A percentile compares a stretch with the other conserved stretches of the same genome.
Conservation (phyloP, 768 basidiomycete genomes). For the Postia placenta region DNA sequence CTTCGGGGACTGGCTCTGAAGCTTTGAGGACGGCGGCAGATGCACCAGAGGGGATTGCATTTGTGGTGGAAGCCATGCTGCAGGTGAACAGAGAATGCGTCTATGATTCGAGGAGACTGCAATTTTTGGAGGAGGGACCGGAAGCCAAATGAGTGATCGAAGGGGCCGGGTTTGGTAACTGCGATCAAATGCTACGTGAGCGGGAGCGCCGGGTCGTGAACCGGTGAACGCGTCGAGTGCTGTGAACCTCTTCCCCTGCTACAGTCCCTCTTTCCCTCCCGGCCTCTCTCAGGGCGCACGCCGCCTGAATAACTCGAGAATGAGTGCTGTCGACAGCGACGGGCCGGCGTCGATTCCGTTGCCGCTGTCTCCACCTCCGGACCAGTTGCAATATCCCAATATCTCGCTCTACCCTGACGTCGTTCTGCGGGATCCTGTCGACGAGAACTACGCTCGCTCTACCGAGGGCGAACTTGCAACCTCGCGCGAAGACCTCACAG, state of each 20-base stretch:
- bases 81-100: background rate
- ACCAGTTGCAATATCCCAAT: constrained; percentile 12
- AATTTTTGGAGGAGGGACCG: too few relatives aligned
- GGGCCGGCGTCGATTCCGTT: constrained; percentile 19
- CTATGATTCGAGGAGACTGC: too few relatives aligned
- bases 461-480: constrained; percentile 4
- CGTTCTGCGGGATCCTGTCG: constrained; percentile 10
- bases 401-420: constrained; percentile 7
- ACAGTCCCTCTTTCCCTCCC: too few relatives aligned
- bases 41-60: constrained; percentile 45
- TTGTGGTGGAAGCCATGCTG: constrained; percentile 13
- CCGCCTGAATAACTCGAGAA: constrained; percentile 3
- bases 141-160: too few relatives aligned
- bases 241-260: background rate
- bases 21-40: constrained; percentile 74
- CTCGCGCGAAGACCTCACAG: background rate
- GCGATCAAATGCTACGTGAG: background rate
- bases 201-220: background rate
- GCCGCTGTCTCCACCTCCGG: constrained; percentile 21
- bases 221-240: background rate
- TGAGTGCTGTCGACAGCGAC: constrained; percentile 16
- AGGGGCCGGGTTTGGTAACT: too few relatives aligned
- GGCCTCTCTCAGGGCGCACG: too few relatives aligned
- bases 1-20: constrained; percentile 62
- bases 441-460: constrained; percentile 14